Evolutionary conservation across 1,284 basidiomycete genomes (phyloP).

Genomic region (Binderoboletus segoi): DNA sequence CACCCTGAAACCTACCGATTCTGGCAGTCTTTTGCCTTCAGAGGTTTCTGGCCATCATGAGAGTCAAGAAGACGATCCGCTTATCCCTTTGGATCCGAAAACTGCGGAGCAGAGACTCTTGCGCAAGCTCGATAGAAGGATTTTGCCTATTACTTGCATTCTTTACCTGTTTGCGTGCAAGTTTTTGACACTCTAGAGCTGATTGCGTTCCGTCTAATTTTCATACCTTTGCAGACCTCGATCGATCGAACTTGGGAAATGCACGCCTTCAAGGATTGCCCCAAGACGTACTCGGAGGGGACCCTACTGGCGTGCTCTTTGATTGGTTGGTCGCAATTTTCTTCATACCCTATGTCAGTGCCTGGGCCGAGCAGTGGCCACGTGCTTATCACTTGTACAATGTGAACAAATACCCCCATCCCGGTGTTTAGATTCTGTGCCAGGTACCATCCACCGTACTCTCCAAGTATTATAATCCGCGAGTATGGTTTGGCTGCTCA

Average conservation of each 20-base stretch:
- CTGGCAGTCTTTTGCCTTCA: constrained; percentile 1
- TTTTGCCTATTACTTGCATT: constrained; percentile 69
- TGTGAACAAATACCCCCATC: neutral
- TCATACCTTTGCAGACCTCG: constrained; percentile 53
- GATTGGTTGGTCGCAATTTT: constrained; percentile 78
- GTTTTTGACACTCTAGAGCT: constrained; percentile 25
- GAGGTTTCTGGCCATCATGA: constrained; percentile 6
- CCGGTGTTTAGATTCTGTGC: constrained; percentile 56
- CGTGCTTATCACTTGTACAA: neutral
- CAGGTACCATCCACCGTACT: constrained; percentile 69
- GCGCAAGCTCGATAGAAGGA: constrained; percentile 65
- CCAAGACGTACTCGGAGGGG: constrained; percentile 63
- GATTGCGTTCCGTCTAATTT: neutral
- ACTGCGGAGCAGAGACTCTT: constrained; percentile 59
- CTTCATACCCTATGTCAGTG: constrained; percentile 72
- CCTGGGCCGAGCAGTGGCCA: neutral
- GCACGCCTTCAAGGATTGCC: constrained; percentile 72
- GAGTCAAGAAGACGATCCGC: constrained; percentile 20
- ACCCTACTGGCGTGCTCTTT: constrained; percentile 64
- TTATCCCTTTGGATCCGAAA: constrained; percentile 25
- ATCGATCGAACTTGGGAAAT: constrained; percentile 76
- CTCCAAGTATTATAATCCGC: constrained; percentile 69
- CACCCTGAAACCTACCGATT: constrained; percentile 17
- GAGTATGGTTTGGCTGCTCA: constrained; percentile 64
- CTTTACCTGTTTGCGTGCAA: constrained; percentile 76